Conservation (phyloP, 164 flowering plant species). For the Vitis vinifera region DNA sequence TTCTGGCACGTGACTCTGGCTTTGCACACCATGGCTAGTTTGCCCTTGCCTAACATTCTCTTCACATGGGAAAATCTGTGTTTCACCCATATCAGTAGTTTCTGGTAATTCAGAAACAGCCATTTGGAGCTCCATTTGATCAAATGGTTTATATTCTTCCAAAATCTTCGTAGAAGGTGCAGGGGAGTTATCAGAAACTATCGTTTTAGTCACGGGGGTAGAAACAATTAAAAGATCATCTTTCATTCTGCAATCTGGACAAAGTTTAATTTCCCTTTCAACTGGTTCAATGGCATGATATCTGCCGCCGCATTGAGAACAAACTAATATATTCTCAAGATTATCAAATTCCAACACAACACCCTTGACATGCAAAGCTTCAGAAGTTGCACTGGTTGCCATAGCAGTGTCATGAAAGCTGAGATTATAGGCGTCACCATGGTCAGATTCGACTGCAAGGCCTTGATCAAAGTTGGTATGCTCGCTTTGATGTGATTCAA, state of each 20-base stretch:
- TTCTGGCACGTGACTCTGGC: constrained; percentile 19
- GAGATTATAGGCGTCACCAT: constrained; percentile 28
- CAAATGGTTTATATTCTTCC: constrained; percentile 20
- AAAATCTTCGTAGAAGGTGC: constrained; percentile 14
- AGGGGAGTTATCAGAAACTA: constrained; percentile 16
- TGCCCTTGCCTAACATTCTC: constrained; percentile 20
- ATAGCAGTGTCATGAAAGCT: constrained; percentile 18
- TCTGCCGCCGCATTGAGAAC: constrained; percentile 58
- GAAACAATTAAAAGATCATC: constrained; percentile 14
- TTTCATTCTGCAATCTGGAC: constrained; percentile 54
- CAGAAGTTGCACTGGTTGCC: constrained; percentile 22
- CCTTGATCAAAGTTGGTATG: constrained; percentile 26
- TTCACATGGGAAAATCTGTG: constrained; percentile 20
- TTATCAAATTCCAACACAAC: constrained; percentile 26
- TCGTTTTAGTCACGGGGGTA: constrained; percentile 11
- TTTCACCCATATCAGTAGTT: constrained; percentile 19
- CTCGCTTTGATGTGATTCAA: constrained; percentile 19
- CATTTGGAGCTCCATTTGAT: constrained; percentile 10
- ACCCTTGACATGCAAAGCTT: constrained; percentile 20
- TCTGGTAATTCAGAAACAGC: constrained; percentile 20
- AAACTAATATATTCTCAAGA: constrained; percentile 25
- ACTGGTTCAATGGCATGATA: constrained; percentile 28
- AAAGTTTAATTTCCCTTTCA: constrained; percentile 42
- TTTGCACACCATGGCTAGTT: constrained; percentile 22
- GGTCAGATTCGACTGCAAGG: constrained; percentile 21